These are phyloP conservation scores for Talaromyces piceae DNA, from an alignment of 2,329 filamentous ascomycete genomes.

Conservation along the genomic window DNA sequence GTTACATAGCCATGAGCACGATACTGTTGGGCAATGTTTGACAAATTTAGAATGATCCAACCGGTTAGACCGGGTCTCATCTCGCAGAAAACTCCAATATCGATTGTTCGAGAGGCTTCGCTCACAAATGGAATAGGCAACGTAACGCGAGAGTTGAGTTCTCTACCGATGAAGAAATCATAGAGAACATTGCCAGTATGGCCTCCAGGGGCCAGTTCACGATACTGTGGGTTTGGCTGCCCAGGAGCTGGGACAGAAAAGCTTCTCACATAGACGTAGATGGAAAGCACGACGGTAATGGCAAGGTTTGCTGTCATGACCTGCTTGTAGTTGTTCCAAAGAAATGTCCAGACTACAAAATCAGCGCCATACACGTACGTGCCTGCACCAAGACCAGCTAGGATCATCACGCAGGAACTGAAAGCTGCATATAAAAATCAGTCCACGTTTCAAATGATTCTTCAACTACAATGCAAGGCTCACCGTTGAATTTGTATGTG, in stretches of 20 bases:
- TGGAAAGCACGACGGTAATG: slow-evolving; percentile 64
- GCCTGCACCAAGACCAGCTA: slow-evolving; percentile 64
- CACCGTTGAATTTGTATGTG: slow-evolving; percentile 76
- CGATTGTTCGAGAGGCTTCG: slow-evolving; percentile 54
- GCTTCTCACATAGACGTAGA: slow-evolving; percentile 72
- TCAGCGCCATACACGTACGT: slow-evolving; percentile 70
- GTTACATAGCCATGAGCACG: slow-evolving; percentile 73
- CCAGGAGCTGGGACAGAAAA: slow-evolving; percentile 62
- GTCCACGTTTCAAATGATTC: not conserved
- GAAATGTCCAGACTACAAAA: slow-evolving; percentile 85
- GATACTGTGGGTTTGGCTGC: slow-evolving; percentile 60
- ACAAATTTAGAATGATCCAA: slow-evolving; percentile 78
- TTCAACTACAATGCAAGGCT: slow-evolving; percentile 13
- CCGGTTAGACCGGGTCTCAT: slow-evolving; percentile 85
- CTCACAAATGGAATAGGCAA: slow-evolving; percentile 65
- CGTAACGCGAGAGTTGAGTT: slow-evolving; percentile 78
- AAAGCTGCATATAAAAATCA: slow-evolving; percentile 50
- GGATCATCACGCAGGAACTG: slow-evolving; percentile 63
- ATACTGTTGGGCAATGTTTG: slow-evolving; percentile 83
- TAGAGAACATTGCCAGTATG: slow-evolving; percentile 79
- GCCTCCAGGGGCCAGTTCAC: slow-evolving; percentile 75
- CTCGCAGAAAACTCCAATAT: slow-evolving; percentile 86
- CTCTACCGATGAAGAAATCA: slow-evolving; percentile 94
- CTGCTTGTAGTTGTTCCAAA: slow-evolving; percentile 83
- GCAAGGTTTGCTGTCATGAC: slow-evolving; percentile 76